These are phyloP conservation scores for Aspergillus cavernicola DNA, from an alignment of 495 filamentous ascomycete species.

Conservation along the genomic window DNA sequence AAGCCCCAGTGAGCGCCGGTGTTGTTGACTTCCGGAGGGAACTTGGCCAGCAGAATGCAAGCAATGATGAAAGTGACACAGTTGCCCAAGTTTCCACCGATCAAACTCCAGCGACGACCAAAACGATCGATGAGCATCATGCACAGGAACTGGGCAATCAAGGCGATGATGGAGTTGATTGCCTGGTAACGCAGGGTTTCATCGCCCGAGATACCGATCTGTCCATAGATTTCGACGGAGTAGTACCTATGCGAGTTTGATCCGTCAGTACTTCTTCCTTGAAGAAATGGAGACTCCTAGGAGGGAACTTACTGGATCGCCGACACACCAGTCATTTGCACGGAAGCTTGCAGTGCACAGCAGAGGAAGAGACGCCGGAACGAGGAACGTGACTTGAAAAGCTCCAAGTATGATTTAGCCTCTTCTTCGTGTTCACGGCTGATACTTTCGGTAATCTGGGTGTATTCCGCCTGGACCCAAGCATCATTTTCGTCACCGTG, in stretches of 20 bases:
- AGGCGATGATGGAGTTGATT: conserved; percentile 63
- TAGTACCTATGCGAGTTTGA: conserved; percentile 49
- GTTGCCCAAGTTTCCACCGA: conserved; percentile 63
- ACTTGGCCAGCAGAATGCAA: conserved; percentile 50
- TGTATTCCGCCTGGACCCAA: conserved; percentile 44
- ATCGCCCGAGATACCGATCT: conserved; percentile 63
- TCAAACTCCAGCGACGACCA: conserved; percentile 63
- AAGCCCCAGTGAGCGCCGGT: conserved; percentile 65
- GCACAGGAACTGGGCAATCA: conserved; percentile 62
- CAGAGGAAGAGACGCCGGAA: conserved; percentile 69
- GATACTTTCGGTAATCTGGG: conserved; percentile 41
- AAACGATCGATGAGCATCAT: conserved; percentile 64
- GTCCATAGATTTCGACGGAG: conserved; percentile 59
- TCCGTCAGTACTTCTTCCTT: not conserved
- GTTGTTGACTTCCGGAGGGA: conserved; percentile 51
- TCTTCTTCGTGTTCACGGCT: conserved; percentile 54
- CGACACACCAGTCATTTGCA: conserved; percentile 71
- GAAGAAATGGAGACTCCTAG: not conserved
- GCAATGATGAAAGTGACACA: conserved; percentile 52
- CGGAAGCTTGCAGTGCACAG: conserved; percentile 61
- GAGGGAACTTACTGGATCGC: conserved; percentile 54
- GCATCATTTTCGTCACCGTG: conserved; percentile 40
- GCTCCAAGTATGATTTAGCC: conserved; percentile 64
- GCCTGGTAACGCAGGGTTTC: conserved; percentile 69
- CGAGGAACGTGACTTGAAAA: conserved; percentile 59